Evolutionary conservation across 1,139 yeast species (phyloP).

Genomic region (Pichia sp.): DNA sequence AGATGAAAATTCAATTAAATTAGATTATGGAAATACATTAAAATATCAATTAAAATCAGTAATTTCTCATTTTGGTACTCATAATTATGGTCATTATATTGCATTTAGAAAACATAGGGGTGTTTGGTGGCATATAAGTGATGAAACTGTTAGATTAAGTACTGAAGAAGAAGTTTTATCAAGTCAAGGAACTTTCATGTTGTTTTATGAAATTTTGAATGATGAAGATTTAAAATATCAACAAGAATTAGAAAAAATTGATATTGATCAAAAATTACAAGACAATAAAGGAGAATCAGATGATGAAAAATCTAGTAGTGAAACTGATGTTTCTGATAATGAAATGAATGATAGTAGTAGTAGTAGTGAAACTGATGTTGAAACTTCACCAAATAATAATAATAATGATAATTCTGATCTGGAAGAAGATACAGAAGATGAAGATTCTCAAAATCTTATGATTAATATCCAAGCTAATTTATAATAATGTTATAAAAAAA

Average conservation of each 20-base stretch:
- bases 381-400: neutral
- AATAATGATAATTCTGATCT: neutral
- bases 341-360: slow-evolving; percentile 1
- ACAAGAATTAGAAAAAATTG: no score
- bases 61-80: slow-evolving; percentile 89
- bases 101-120: slow-evolving; percentile 77
- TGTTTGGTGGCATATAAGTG: slow-evolving; percentile 92
- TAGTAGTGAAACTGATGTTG: neutral
- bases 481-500: slow-evolving; percentile 3
- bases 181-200: slow-evolving; percentile 87
- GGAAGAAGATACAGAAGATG: neutral
- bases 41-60: slow-evolving; percentile 74
- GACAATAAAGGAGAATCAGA: slow-evolving; percentile 23
- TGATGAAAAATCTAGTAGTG: slow-evolving; percentile 11
- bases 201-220: slow-evolving; percentile 61
- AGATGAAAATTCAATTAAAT: slow-evolving; percentile 31
- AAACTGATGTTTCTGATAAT: neutral
- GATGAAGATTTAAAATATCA: slow-evolving; percentile 1
- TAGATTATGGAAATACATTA: slow-evolving; percentile 30
- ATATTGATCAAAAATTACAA: slow-evolving; percentile 22
- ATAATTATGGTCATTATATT: slow-evolving; percentile 91
- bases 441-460: slow-evolving; percentile 20
- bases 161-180: slow-evolving; percentile 71
- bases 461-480: slow-evolving; percentile 27
- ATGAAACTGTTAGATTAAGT: slow-evolving; percentile 77